phyloP scores from a whole-genome alignment of 345 rosid species.

The Bretschneidera sinensis region DNA sequence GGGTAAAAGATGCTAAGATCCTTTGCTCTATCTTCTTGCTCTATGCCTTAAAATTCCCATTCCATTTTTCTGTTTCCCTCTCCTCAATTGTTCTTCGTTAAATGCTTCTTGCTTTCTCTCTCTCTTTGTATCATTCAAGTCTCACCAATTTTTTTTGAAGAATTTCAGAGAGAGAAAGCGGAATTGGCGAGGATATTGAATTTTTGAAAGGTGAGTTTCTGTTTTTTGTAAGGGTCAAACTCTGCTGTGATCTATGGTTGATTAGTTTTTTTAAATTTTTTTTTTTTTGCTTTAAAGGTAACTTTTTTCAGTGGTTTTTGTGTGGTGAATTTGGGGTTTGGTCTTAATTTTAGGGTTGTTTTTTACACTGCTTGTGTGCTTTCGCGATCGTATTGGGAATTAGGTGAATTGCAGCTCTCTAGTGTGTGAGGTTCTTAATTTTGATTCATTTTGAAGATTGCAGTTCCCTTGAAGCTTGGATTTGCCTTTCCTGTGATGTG shows the following conservation, averaged over 20 bases:
- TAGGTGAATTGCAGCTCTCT: constrained; percentile 3
- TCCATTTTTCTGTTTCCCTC: constrained; percentile 8
- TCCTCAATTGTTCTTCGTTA: constrained; percentile 8
- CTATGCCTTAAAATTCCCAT: constrained; percentile 23
- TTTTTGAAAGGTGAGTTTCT: constrained; percentile 28
- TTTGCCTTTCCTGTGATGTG: not conserved
- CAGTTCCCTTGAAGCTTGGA: not conserved
- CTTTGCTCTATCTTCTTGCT: constrained; percentile 22
- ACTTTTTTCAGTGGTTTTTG: not conserved
- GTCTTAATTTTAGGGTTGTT: not conserved
- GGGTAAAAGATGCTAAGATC: constrained; percentile 48
- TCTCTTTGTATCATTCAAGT: constrained; percentile 1
- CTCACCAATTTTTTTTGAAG: constrained; percentile 6
- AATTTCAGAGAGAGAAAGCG: constrained; percentile 22
- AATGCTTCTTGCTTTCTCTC: constrained; percentile 17
- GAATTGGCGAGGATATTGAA: constrained; percentile 23
- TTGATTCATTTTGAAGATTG: constrained; percentile 1
- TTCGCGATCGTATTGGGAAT: constrained; percentile 21
- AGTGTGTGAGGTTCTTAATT: not conserved
- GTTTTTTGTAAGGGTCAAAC: constrained; percentile 26
- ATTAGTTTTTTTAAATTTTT: not conserved
- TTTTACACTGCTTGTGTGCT: not conserved
- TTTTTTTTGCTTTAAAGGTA: not conserved
- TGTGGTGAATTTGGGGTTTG: not conserved
- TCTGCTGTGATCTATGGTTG: constrained; percentile 1